Percentiles rank a stretch among this genome's conserved stretches.
These are phyloP conservation scores for Stagonosporopsis tanaceti DNA, from an alignment of 2,329 filamentous ascomycete genomes.

Conservation along the genomic window DNA sequence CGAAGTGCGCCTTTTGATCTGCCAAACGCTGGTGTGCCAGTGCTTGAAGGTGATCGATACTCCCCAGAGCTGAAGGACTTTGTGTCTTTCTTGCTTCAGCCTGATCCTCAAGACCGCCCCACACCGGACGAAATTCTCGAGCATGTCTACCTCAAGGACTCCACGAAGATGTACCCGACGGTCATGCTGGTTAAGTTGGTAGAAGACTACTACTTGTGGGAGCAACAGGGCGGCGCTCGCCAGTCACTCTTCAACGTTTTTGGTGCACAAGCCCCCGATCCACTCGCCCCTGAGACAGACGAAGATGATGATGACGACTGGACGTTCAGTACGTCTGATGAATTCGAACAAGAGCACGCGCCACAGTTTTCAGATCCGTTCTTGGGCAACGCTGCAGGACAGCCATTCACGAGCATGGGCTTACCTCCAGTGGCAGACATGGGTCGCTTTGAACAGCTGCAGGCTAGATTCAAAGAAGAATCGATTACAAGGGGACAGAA, in stretches of 20 bases:
- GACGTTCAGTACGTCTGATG: conserved; percentile 71
- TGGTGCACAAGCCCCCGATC: conserved; percentile 65
- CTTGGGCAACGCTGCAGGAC: conserved; percentile 39
- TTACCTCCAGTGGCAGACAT: conserved; percentile 45
- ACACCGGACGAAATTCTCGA: conserved; percentile 73
- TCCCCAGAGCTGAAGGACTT: conserved; percentile 73
- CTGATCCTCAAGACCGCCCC: conserved; percentile 72
- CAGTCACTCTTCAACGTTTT: conserved; percentile 69
- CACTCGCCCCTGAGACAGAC: conserved; percentile 52
- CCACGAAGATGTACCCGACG: conserved; percentile 69
- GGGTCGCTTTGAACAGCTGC: conserved; percentile 46
- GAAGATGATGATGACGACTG: conserved; percentile 63
- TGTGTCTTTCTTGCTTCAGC: conserved; percentile 75
- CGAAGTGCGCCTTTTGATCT: conserved; percentile 39
- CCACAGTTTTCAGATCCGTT: conserved; percentile 56
- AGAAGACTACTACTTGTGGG: conserved; percentile 77
- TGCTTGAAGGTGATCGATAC: conserved; percentile 75
- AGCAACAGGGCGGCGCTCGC: conserved; percentile 74
- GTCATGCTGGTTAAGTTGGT: conserved; percentile 71
- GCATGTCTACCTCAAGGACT: conserved; percentile 73
- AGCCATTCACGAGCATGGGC: conserved; percentile 46
- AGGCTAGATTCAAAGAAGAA: conserved; percentile 64
- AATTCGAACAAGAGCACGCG: conserved; percentile 60
- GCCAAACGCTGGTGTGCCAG: conserved; percentile 63
- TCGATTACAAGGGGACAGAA: conserved; percentile 64